Evolutionary conservation across 768 basidiomycete genomes (phyloP).

Genomic region (Trametes cingulata): DNA sequence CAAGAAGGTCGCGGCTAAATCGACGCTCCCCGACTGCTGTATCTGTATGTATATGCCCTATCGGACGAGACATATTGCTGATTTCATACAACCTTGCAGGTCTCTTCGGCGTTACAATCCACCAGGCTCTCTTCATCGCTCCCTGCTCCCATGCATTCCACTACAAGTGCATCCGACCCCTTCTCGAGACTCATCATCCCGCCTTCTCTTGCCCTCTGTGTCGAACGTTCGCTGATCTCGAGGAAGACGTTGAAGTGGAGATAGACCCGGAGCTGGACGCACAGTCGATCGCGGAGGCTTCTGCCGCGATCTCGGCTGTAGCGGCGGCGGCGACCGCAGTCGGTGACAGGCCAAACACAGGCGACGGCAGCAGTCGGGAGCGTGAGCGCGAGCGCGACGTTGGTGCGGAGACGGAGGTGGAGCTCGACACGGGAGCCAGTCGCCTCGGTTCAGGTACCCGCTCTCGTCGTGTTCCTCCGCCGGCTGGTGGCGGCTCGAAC

Average conservation of each 20-base stretch:
- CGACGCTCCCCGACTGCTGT: conserved; percentile 79
- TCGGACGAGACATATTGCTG: background rate
- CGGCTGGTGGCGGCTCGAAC: conserved; percentile 1
- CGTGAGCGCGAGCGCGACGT: conserved; percentile 25
- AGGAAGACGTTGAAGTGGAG: conserved; percentile 89
- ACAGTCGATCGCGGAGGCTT: conserved; percentile 17
- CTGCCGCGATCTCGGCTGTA: conserved; percentile 17
- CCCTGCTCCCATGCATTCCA: conserved; percentile 97
- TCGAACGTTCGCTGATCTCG: conserved; percentile 91
- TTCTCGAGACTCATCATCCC: conserved; percentile 86
- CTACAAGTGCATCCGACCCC: conserved; percentile 94
- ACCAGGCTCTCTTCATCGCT: conserved; percentile 95
- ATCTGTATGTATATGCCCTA: conserved; percentile 64
- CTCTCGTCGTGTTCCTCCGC: conserved; percentile 16
- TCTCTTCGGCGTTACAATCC: conserved; percentile 87
- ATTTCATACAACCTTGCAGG: conserved; percentile 34
- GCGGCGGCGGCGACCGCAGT: conserved; percentile 17
- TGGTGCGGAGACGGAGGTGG: conserved; percentile 36
- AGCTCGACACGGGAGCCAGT: conserved; percentile 26
- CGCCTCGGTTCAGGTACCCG: conserved; percentile 23
- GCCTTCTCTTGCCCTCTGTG: conserved; percentile 96
- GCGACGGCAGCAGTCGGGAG: conserved; percentile 22
- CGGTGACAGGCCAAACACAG: conserved; percentile 26
- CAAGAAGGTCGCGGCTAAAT: conserved; percentile 33
- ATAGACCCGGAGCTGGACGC: conserved; percentile 35